Evolutionary conservation across 1,284 basidiomycete species (phyloP).

Genomic region (Pseudozyma flocculosa): DNA sequence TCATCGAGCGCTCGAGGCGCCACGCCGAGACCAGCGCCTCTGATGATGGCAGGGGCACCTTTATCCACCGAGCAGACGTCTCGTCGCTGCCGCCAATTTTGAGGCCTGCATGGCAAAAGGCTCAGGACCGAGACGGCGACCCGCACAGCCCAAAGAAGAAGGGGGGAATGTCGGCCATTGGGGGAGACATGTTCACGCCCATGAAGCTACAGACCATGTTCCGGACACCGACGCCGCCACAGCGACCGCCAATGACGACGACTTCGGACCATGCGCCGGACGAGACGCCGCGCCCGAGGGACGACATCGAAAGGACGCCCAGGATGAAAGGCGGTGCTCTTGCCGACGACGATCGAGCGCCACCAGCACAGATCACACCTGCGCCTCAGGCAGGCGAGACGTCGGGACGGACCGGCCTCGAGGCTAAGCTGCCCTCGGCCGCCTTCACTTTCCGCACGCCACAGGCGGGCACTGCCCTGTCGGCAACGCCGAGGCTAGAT

Average conservation of each 20-base stretch:
- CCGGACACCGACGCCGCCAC: slow-evolving; percentile 39
- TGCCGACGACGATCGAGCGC: too few relatives aligned
- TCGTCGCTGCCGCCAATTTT: slow-evolving; percentile 48
- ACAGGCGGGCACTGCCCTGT: too few relatives aligned
- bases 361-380: too few relatives aligned
- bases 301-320: not conserved
- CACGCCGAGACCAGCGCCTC: slow-evolving; percentile 6
- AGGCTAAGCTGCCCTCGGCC: not conserved
- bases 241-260: not conserved
- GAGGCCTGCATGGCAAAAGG: slow-evolving; percentile 48
- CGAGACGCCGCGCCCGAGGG: too few relatives aligned
- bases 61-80: slow-evolving; percentile 49
- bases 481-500: too few relatives aligned
- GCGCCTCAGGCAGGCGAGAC: too few relatives aligned
- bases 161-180: slow-evolving; percentile 23
- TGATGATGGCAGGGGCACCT: slow-evolving; percentile 29
- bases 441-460: slow-evolving; percentile 6
- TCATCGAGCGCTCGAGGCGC: slow-evolving; percentile 17
- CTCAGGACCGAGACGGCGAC: slow-evolving; percentile 3
- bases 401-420: too few relatives aligned
- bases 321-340: not conserved
- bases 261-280: too few relatives aligned
- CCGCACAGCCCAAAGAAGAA: slow-evolving; percentile 23
- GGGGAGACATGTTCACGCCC: slow-evolving; percentile 54
- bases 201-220: slow-evolving; percentile 54